A percentile compares a stretch with the other conserved stretches of the same genome.
These are phyloP conservation scores for Thalassiosira ordinaria DNA, from an alignment of 352 stramenopile genomes.

Conservation along the genomic window DNA sequence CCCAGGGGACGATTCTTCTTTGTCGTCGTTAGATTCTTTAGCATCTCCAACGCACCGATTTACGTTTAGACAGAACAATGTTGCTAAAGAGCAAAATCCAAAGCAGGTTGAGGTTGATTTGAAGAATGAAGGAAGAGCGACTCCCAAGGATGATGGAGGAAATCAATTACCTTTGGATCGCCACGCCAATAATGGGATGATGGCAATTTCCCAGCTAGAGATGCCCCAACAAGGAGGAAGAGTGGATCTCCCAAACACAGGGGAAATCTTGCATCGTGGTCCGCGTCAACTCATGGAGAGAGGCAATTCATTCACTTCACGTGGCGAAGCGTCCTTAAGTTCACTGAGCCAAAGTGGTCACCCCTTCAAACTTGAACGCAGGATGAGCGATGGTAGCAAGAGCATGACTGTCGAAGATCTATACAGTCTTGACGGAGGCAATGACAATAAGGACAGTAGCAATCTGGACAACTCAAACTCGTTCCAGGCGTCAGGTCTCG, in stretches of 20 bases:
- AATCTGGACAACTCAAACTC: background rate
- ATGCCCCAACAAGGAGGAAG: no score
- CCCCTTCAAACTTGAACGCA: background rate
- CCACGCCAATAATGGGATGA: no score
- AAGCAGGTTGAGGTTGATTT: background rate
- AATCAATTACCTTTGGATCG: no score
- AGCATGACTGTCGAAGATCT: conserved; percentile 41
- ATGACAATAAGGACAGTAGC: background rate
- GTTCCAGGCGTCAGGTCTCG: conserved; percentile 44
- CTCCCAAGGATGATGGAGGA: no score
- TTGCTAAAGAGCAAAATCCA: no score
- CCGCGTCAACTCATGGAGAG: conserved; percentile 6
- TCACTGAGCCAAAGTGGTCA: no score
- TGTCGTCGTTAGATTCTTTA: conserved; percentile 36
- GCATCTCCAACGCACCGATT: background rate
- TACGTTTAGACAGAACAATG: no score
- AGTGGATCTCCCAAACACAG: background rate
- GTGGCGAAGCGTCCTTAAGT: no score
- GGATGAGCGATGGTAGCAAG: conserved; percentile 15
- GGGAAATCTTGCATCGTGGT: background rate
- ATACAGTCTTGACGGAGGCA: background rate
- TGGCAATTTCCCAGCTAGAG: no score
- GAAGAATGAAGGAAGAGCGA: no score
- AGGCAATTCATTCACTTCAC: background rate
- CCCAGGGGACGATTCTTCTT: background rate